A percentile compares a stretch with the other conserved stretches of the same genome.
phyloP scores from a whole-genome alignment of 805 yeast species.

The Yarrowia sp. region DNA sequence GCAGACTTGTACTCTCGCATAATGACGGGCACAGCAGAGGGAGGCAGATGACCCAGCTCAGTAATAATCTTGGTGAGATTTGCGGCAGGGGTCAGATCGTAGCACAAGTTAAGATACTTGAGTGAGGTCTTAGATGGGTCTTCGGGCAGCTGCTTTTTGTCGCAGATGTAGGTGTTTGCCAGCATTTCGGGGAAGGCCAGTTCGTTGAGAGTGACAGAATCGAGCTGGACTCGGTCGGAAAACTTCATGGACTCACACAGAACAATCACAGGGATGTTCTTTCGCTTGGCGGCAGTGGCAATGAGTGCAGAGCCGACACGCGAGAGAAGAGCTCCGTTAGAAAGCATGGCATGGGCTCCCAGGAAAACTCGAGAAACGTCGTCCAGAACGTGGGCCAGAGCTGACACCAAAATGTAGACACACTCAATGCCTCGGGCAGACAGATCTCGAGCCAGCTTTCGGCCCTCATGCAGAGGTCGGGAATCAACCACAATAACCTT shows the following conservation, averaged over 20 bases:
- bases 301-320: slow-evolving; percentile 93
- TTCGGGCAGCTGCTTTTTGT: slow-evolving; percentile 25
- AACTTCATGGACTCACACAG: slow-evolving; percentile 95
- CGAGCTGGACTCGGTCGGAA: slow-evolving; percentile 91
- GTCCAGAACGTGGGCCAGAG: slow-evolving; percentile 74
- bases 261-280: slow-evolving; percentile 90
- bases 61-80: slow-evolving; percentile 93
- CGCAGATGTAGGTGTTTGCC: slow-evolving; percentile 35
- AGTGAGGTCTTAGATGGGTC: slow-evolving; percentile 35
- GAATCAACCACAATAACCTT: slow-evolving; percentile 86
- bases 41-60: slow-evolving; percentile 93
- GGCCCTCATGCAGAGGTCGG: slow-evolving; percentile 92
- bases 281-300: slow-evolving; percentile 83
- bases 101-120: slow-evolving; percentile 78
- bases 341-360: slow-evolving; percentile 96
- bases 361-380: slow-evolving; percentile 87
- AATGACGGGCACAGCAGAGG: slow-evolving; percentile 97
- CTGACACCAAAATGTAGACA: slow-evolving; percentile 74
- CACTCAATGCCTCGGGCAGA: slow-evolving; percentile 62
- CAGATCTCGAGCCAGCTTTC: slow-evolving; percentile 63
- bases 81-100: slow-evolving; percentile 91
- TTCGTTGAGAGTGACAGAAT: slow-evolving; percentile 92
- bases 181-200: slow-evolving; percentile 42
- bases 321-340: slow-evolving; percentile 88
- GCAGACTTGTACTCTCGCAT: slow-evolving; percentile 77